A percentile compares a stretch with the other conserved stretches of the same genome.
Evolutionary conservation across 306 rosid species (phyloP).

Genomic region (Prunus dulcis): DNA sequence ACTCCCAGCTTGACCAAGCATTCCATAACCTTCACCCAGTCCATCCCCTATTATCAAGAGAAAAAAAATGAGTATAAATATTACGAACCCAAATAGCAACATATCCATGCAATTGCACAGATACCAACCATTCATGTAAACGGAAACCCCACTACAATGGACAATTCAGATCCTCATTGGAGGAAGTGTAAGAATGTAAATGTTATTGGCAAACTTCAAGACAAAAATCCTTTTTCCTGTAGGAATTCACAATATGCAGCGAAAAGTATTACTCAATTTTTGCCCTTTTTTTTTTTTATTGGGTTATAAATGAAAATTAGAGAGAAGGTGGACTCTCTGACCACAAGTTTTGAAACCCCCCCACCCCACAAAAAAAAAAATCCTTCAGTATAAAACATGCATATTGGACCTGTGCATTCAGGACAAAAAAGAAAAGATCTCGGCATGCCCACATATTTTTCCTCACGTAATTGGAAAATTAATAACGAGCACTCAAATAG

Average conservation of each 20-base stretch:
- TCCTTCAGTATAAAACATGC: not conserved
- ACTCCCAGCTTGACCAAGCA: conserved; percentile 54
- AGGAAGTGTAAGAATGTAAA: not conserved
- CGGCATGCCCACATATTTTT: no score
- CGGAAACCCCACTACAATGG: not conserved
- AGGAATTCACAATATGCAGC: no score
- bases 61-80: conserved; percentile 10
- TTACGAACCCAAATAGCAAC: no score
- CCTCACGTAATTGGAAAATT: no score
- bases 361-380: no score
- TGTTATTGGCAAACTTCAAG: not conserved
- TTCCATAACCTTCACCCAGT: conserved; percentile 92
- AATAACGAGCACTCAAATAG: not conserved
- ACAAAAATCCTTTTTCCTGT: no score
- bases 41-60: conserved; percentile 70
- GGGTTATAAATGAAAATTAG: no score
- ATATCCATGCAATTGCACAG: not conserved
- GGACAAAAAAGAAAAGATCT: no score
- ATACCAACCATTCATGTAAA: not conserved
- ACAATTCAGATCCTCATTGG: not conserved
- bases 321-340: not conserved
- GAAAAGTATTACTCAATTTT: not conserved
- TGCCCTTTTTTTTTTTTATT: not conserved
- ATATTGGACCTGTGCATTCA: not conserved
- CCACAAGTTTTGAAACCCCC: no score